These are phyloP conservation scores for Thyridium curvatum DNA, from an alignment of 2,329 filamentous ascomycete species.

Conservation along the genomic window DNA sequence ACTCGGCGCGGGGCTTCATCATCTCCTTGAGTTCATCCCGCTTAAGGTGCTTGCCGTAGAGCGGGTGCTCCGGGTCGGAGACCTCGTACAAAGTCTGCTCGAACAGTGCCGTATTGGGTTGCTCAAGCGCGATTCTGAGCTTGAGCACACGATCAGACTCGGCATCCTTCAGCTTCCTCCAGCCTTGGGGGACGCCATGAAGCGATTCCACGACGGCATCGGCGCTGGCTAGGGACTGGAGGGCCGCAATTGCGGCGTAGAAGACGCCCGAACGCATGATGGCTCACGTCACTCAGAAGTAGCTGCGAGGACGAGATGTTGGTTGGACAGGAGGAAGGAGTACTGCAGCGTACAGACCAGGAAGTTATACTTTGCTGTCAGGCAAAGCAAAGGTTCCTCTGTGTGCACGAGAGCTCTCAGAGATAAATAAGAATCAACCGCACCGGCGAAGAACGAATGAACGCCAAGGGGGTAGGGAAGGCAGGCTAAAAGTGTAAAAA, in stretches of 20 bases:
- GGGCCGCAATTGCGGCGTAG: not conserved
- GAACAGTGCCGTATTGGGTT: constrained; percentile 13
- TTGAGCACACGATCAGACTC: constrained; percentile 5
- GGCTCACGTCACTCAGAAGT: no score
- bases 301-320: no score
- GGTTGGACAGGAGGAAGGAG: no score
- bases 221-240: not conserved
- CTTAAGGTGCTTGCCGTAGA: constrained; percentile 41
- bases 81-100: constrained; percentile 21
- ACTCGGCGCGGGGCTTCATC: constrained; percentile 33
- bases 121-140: constrained; percentile 7
- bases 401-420: no score
- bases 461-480: no score
- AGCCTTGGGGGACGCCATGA: constrained; percentile 7
- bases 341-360: no score
- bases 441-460: no score
- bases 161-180: constrained; percentile 7
- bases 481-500: no score
- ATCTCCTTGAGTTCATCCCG: constrained; percentile 42
- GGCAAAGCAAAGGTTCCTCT: no score
- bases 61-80: constrained; percentile 36
- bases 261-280: not conserved
- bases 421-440: no score
- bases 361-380: no score
- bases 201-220: constrained; percentile 11